Evolutionary conservation across 805 yeast species (phyloP).

Genomic region (Brettanomyces sp.): DNA sequence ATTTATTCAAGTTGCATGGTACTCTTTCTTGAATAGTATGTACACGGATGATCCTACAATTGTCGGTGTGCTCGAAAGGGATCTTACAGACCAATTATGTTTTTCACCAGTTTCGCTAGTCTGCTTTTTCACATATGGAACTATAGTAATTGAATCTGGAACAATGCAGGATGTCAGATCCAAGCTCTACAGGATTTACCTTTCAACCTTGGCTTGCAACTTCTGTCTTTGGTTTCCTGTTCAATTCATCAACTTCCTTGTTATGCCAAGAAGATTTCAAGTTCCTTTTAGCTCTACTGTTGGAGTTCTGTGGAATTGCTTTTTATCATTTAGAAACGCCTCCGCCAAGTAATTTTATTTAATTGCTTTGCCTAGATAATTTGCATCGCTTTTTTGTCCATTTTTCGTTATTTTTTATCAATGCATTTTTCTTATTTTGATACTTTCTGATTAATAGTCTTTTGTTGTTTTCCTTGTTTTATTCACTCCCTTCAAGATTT

Average conservation of each 20-base stretch:
- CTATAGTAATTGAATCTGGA: constrained; percentile 71
- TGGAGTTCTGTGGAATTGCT: constrained; percentile 92
- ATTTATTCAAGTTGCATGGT: constrained; percentile 84
- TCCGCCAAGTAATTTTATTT: constrained; percentile 2
- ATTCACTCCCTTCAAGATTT: too few relatives aligned
- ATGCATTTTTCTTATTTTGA: too few relatives aligned
- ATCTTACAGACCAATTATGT: constrained; percentile 79
- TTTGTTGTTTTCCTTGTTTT: too few relatives aligned
- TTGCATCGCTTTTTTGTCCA: too few relatives aligned
- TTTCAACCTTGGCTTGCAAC: constrained; percentile 58
- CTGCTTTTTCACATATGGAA: constrained; percentile 76
- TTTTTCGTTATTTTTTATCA: too few relatives aligned
- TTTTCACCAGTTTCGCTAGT: constrained; percentile 82
- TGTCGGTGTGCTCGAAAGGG: constrained; percentile 78
- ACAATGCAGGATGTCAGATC: constrained; percentile 50
- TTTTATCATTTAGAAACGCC: constrained; percentile 73
- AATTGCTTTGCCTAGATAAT: too few relatives aligned
- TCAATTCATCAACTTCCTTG: constrained; percentile 63
- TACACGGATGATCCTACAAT: constrained; percentile 77
- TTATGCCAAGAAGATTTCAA: constrained; percentile 65
- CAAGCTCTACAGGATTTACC: constrained; percentile 58
- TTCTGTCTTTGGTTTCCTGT: constrained; percentile 78
- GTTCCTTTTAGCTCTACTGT: constrained; percentile 84
- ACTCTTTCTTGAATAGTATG: constrained; percentile 64
- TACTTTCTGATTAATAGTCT: too few relatives aligned